phyloP scores from a whole-genome alignment of 2,329 filamentous ascomycete species.

The Trichocomaceae sp. region DNA sequence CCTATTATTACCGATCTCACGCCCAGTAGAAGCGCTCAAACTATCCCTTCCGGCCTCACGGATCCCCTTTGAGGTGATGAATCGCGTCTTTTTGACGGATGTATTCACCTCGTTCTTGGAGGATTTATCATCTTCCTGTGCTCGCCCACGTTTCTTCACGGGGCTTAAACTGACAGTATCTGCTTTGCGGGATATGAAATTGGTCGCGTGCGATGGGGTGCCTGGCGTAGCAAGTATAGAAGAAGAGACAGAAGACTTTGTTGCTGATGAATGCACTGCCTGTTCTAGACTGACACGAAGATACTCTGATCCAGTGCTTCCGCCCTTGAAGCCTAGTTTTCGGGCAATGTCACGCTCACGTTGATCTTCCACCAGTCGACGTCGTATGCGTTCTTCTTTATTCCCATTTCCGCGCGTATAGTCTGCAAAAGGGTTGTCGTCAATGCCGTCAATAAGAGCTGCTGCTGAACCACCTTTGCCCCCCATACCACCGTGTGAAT shows the following conservation, averaged over 20 bases:
- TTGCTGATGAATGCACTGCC: constrained; percentile 12
- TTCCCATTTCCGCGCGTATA: constrained; percentile 34
- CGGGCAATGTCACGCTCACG: constrained; percentile 41
- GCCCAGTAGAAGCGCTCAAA: constrained; percentile 48
- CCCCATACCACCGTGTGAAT: constrained; percentile 1
- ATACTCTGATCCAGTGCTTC: constrained; percentile 38
- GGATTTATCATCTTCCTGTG: constrained; percentile 23
- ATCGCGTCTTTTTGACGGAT: constrained; percentile 62
- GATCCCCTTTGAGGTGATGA: constrained; percentile 70
- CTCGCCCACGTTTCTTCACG: constrained; percentile 31
- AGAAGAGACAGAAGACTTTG: constrained; percentile 3
- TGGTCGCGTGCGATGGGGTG: constrained; percentile 16
- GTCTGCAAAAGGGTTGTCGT: constrained; percentile 38
- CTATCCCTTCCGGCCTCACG: constrained; percentile 70
- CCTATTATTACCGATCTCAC: constrained; percentile 21
- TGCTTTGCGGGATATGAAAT: constrained; percentile 22
- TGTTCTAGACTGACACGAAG: constrained; percentile 32
- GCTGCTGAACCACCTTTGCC: constrained; percentile 30
- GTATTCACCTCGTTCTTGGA: constrained; percentile 18
- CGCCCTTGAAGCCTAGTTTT: constrained; percentile 31
- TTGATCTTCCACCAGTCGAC: constrained; percentile 37
- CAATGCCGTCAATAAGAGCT: constrained; percentile 34
- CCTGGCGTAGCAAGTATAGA: constrained; percentile 16
- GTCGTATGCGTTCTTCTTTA: constrained; percentile 38
- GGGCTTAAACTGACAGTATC: constrained; percentile 36